These are phyloP conservation scores for Cladosporium colombiae DNA, from an alignment of 2,329 filamentous ascomycete species.

Conservation along the genomic window DNA sequence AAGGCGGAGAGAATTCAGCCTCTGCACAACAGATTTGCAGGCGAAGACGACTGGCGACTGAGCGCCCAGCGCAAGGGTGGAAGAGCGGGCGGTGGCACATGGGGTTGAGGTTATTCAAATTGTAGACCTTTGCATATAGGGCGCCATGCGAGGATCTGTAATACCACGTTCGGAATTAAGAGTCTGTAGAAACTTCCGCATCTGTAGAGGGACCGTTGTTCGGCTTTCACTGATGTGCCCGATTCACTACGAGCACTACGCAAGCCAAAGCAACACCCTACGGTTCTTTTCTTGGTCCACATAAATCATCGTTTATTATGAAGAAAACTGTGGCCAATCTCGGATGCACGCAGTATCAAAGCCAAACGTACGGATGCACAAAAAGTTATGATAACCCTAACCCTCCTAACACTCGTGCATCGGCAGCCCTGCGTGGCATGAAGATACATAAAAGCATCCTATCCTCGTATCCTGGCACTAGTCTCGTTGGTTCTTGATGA, in stretches of 20 bases:
- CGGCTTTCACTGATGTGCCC: background rate
- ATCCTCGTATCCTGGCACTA: background rate
- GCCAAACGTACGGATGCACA: background rate
- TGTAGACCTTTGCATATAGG: background rate
- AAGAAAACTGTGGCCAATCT: too few relatives aligned
- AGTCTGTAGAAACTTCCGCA: background rate
- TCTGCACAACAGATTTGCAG: constrained; percentile 86
- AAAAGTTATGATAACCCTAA: background rate
- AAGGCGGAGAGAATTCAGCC: constrained; percentile 94
- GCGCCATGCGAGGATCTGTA: background rate
- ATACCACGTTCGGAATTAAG: background rate
- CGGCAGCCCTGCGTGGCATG: background rate
- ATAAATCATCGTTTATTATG: background rate
- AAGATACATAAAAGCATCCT: background rate
- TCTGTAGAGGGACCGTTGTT: background rate
- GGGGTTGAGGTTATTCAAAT: constrained; percentile 60
- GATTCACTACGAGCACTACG: background rate
- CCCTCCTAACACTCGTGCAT: background rate
- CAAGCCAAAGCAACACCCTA: background rate
- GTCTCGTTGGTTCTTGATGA: background rate
- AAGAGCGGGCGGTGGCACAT: constrained; percentile 87
- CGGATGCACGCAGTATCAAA: background rate
- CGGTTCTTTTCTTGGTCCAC: background rate
- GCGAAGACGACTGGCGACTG: constrained; percentile 92
- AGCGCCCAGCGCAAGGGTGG: constrained; percentile 84